Conservation (phyloP, 495 filamentous ascomycete species). For the Penicillium paxilli region DNA sequence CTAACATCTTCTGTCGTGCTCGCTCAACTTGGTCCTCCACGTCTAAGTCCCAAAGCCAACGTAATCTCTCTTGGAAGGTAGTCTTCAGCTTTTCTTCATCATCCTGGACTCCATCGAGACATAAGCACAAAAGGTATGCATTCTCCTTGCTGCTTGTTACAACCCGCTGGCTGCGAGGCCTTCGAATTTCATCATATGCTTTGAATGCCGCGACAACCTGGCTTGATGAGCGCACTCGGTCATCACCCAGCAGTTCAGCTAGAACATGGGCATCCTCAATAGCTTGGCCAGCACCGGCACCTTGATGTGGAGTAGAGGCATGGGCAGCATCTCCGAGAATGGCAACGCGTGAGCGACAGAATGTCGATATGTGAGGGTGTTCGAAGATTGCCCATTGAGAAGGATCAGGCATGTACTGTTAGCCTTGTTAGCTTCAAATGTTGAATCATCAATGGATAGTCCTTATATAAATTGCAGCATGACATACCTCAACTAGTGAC, state of each 20-base stretch:
- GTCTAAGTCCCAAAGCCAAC: constrained; percentile 54
- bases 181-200: constrained; percentile 60
- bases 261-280: constrained; percentile 68
- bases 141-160: constrained; percentile 49
- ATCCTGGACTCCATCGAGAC: constrained; percentile 38
- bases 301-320: constrained; percentile 68
- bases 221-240: constrained; percentile 10
- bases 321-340: constrained; percentile 72
- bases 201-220: constrained; percentile 51
- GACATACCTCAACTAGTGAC: constrained; percentile 43
- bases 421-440: background rate
- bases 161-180: constrained; percentile 52
- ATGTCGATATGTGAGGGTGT: constrained; percentile 55
- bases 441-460: background rate
- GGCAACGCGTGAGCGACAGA: constrained; percentile 52
- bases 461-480: background rate
- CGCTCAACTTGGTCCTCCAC: constrained; percentile 29
- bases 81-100: constrained; percentile 44
- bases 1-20: constrained; percentile 21
- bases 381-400: constrained; percentile 67
- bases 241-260: constrained; percentile 52
- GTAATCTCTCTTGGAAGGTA: constrained; percentile 40
- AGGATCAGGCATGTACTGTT: constrained; percentile 40
- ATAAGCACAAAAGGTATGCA: constrained; percentile 42
- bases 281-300: constrained; percentile 65